Conservation (phyloP, 768 basidiomycete species). For the Tylopilus rubrobrunneus region DNA sequence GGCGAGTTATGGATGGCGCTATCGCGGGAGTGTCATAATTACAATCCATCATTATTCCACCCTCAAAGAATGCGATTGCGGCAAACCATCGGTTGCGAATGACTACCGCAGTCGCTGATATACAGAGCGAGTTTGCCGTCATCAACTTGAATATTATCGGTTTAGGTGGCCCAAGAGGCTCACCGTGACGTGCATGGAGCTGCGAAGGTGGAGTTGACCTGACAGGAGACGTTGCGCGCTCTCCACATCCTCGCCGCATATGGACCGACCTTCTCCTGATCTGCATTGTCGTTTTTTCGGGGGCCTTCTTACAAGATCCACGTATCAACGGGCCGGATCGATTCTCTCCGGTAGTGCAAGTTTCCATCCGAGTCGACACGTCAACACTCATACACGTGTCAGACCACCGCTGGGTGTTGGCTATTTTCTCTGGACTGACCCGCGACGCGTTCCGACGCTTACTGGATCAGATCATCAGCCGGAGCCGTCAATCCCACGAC, state of each 20-base stretch:
- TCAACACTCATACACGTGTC: background rate
- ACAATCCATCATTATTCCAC: background rate
- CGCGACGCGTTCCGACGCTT: background rate
- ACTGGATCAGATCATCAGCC: background rate
- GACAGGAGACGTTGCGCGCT: slow-evolving; percentile 3
- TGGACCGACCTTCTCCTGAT: background rate
- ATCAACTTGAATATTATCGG: background rate
- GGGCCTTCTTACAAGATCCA: background rate
- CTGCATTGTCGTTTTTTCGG: background rate
- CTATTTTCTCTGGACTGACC: background rate
- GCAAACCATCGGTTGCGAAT: background rate
- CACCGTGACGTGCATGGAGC: background rate
- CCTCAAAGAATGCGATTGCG: background rate
- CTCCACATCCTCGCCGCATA: background rate
- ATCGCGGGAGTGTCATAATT: background rate
- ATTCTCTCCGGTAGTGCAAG: background rate
- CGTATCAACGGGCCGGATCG: background rate
- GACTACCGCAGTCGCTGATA: background rate
- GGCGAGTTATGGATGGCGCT: background rate
- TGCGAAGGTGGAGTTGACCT: background rate
- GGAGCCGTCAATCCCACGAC: background rate
- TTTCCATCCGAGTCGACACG: background rate
- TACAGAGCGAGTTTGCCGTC: background rate
- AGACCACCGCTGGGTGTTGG: background rate
- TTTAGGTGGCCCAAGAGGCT: slow-evolving; percentile 3